phyloP scores from a whole-genome alignment of 1,284 basidiomycete species.

The Meira nashicola region DNA sequence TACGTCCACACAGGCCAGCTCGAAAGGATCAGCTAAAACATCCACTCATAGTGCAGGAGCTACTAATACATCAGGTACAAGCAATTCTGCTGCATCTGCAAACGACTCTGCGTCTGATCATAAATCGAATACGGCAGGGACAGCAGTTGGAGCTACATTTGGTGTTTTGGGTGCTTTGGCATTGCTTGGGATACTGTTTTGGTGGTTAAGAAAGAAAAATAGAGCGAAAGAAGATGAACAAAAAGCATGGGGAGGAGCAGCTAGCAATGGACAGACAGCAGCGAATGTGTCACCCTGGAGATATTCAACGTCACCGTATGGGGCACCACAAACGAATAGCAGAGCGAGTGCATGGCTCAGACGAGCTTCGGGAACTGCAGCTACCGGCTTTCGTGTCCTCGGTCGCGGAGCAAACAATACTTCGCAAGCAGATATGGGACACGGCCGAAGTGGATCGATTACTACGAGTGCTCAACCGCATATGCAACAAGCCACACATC shows the following conservation, averaged over 20 bases:
- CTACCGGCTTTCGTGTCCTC: neutral
- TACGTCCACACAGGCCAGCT: neutral
- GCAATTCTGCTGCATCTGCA: neutral
- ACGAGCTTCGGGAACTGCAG: neutral
- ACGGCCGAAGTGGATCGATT: neutral
- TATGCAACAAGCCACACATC: neutral
- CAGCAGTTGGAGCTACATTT: slow-evolving; percentile 6
- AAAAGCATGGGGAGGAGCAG: neutral
- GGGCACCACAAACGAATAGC: neutral
- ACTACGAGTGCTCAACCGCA: neutral
- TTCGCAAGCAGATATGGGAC: neutral
- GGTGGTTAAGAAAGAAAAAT: slow-evolving; percentile 1
- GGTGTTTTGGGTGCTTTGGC: neutral
- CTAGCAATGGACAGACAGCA: neutral
- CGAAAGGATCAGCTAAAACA: neutral
- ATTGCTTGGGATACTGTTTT: neutral
- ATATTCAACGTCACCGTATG: slow-evolving; percentile 3
- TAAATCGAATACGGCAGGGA: neutral
- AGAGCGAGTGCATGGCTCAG: slow-evolving; percentile 1
- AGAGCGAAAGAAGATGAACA: neutral
- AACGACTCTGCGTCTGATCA: neutral
- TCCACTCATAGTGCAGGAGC: neutral
- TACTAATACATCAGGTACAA: neutral
- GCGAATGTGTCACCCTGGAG: slow-evolving; percentile 6
- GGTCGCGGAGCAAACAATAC: neutral